Percentiles rank a stretch among this genome's conserved stretches.
Evolutionary conservation across 75 land plant species (phyloP).

Genomic region (Sequoiadendron giganteum): DNA sequence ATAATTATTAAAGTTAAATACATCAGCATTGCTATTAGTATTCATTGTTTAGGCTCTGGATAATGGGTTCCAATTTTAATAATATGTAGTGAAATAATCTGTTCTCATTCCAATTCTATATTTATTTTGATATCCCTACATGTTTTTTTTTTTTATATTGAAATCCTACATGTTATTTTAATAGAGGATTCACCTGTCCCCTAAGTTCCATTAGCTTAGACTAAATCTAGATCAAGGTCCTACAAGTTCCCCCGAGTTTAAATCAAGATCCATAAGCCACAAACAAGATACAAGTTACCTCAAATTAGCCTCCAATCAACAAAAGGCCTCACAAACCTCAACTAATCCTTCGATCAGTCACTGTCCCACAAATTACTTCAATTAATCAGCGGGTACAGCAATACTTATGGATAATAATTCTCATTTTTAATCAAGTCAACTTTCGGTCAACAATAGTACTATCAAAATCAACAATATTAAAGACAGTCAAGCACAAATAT

Average conservation of each 20-base stretch:
- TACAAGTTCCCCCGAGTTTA: background rate
- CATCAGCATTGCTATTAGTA: background rate
- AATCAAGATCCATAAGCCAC: background rate
- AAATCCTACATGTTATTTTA: background rate
- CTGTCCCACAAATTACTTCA: background rate
- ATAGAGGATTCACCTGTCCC: background rate
- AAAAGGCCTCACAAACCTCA: background rate
- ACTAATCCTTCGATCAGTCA: background rate
- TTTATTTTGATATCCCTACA: background rate
- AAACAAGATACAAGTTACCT: background rate
- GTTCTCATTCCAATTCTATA: background rate
- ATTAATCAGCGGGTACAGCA: no score
- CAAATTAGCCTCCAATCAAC: background rate
- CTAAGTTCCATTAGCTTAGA: background rate
- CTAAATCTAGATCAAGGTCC: background rate
- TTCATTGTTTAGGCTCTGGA: background rate
- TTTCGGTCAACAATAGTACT: no score
- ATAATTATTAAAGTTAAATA: background rate
- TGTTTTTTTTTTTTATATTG: no score
- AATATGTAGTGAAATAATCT: background rate
- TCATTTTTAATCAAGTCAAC: no score
- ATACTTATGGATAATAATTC: no score
- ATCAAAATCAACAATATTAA: no score
- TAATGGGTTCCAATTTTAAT: background rate
- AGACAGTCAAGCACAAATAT: no score